Evolutionary conservation across 352 stramenopile genomes (phyloP).

Genomic region (Globisporangium solare): DNA sequence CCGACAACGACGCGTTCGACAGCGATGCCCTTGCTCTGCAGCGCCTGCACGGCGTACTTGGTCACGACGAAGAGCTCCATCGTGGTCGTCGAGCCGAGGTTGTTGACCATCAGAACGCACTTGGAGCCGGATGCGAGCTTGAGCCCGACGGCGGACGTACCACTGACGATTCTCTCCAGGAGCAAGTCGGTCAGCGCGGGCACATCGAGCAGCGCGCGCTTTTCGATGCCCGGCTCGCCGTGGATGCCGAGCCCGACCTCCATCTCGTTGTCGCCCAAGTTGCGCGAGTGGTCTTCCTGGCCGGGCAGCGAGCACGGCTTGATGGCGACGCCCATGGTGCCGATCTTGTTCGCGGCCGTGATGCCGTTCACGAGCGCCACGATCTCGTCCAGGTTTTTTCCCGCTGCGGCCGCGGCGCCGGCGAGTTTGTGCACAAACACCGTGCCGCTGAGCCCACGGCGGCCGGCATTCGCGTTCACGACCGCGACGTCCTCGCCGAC

Average conservation of each 20-base stretch:
- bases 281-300: conserved; percentile 53
- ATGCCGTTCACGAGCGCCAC: conserved; percentile 63
- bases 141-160: conserved; percentile 33
- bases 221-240: conserved; percentile 85
- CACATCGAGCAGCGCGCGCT: conserved; percentile 50
- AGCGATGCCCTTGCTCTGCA: conserved; percentile 53
- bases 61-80: conserved; percentile 96
- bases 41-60: conserved; percentile 64
- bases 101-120: conserved; percentile 93
- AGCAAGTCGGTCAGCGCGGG: conserved; percentile 44
- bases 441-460: conserved; percentile 94
- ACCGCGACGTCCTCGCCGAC: conserved; percentile 93
- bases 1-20: conserved; percentile 90
- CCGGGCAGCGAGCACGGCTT: conserved; percentile 94
- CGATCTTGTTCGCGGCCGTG: conserved; percentile 60
- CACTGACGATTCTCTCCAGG: conserved; percentile 43
- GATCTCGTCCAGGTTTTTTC: conserved; percentile 71
- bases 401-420: conserved; percentile 83
- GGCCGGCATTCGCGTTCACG: conserved; percentile 94
- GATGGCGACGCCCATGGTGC: conserved; percentile 94
- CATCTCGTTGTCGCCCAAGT: conserved; percentile 62
- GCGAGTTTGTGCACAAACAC: conserved; percentile 97
- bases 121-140: conserved; percentile 30
- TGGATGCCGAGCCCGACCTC: conserved; percentile 97
- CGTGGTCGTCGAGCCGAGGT: conserved; percentile 91